phyloP scores from a whole-genome alignment of 805 yeast genomes.

The Spathaspora girioi region DNA sequence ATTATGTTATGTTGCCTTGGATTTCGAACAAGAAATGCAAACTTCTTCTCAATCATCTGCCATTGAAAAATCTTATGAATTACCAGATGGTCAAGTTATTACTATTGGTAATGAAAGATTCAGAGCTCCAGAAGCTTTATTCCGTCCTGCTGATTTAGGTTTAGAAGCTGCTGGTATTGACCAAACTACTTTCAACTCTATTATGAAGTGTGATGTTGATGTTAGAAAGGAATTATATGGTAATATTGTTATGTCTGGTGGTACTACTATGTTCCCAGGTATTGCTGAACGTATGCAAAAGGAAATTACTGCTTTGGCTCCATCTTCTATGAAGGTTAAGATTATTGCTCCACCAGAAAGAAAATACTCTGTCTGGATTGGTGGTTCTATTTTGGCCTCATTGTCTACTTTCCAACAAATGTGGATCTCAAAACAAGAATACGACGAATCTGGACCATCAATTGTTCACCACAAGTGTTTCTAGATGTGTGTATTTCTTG shows the following conservation, averaged over 20 bases:
- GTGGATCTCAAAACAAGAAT: constrained; percentile 99
- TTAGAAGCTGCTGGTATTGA: constrained; percentile 98
- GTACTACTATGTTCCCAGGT: constrained; percentile 99
- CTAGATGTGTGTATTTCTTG: constrained; percentile 37
- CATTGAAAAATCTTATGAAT: constrained; percentile 97
- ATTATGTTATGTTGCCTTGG: constrained; percentile 97
- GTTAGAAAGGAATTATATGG: constrained; percentile 98
- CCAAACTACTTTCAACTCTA: constrained; percentile 92
- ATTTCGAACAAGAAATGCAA: constrained; percentile 99
- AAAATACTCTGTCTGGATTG: constrained; percentile 99
- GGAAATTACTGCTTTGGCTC: constrained; percentile 99
- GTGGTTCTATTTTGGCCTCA: constrained; percentile 99
- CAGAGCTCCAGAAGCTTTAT: constrained; percentile 99
- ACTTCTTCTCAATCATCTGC: constrained; percentile 98
- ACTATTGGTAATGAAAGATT: constrained; percentile 99
- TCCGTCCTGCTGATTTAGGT: constrained; percentile 93
- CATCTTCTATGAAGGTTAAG: constrained; percentile 99
- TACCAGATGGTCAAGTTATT: constrained; percentile 99
- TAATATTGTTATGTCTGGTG: constrained; percentile 99
- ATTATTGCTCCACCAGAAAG: constrained; percentile 99
- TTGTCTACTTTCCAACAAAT: constrained; percentile 99
- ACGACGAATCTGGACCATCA: constrained; percentile 99
- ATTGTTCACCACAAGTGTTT: constrained; percentile 96
- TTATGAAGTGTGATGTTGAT: constrained; percentile 98
- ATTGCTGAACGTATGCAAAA: constrained; percentile 99